Evolutionary conservation across 805 yeast species (phyloP), one percentile per base, ranked within the genome.

Genomic region (Yamadazyma endophytica): DNA sequence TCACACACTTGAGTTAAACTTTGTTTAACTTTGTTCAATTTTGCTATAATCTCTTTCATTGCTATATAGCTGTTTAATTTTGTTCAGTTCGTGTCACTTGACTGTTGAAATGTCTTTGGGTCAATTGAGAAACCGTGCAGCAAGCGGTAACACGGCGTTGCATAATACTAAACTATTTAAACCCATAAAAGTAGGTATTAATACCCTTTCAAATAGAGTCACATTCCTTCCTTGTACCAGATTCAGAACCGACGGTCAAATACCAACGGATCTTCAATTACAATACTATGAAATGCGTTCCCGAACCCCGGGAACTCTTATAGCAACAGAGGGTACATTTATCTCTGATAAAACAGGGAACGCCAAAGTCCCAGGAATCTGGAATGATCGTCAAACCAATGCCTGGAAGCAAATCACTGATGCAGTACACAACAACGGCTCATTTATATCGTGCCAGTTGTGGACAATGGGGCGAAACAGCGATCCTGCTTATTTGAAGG

Each of bases 401-500:
- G 67, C 64, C 4, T 77, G 82, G 79, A 61, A 59, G 36, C 54
- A 59, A 38, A 61, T 75, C 21, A 52, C 53, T 15, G 68, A 67
- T 16, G 62, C 56, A 11, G 65, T 73, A 14, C 81, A 74, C 44
- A 54, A 42, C 2, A 58, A 68, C 39, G 44, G 49, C 17, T 64
- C 78, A 0, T 61, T 50, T 29, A 49, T 66, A 2, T 56, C 70
- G 30, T 47, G 65, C 17, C 83, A 78, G 54, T 38, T 79, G 20
- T 76, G 80, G 79, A 61, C 56, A 9, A 46, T 73, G 16, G 79
- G 79, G 17, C 54, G 75, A 32, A 59, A 52, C 28, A 58, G 50
- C 12, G 47, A 40, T 22, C 52, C 57, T 12, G 33, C 31, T 4
- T 26, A 47, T 6, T 51, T 58, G 8, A 45, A 58, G 31, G 19